Base-by-base conservation (phyloP, 352 stramenopile species). In the Globisporangium iwayamae region DNA sequence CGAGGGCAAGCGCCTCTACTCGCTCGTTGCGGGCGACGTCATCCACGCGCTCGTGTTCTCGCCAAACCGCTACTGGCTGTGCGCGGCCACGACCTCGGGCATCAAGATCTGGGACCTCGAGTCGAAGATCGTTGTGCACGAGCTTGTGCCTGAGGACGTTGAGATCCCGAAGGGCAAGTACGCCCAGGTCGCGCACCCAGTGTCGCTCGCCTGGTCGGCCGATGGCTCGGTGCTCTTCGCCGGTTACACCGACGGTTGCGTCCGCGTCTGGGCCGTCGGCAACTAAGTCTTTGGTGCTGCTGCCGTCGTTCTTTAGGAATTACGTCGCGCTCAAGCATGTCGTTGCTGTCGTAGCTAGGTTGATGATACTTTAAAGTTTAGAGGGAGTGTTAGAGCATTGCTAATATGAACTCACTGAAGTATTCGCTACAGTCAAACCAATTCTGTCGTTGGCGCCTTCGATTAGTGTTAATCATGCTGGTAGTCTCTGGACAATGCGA, bases 61-160 rank as follows among this genome's bases (percentile, higher is more conserved):
- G 67, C 98, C 98, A 63, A 99, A 99, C 91, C 95, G 97, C 63
- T 99, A 99, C 94, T 99, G 98, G 98, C 83, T 99, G 66, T 99
- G 97, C 83, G 98, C 98, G 55, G 98, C 98, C 65, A 99, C 98
- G 39, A 97, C 96, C 60, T 95, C 96, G 62, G 89, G 89, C 79
- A 99, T 99, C 88, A 99, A 99, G 92, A 99, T 99, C 85, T 99
- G 98, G 98, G 98, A 99, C 79, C 87, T 99, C 39, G 98, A 99
- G 83, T 98, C 85, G 61, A 99, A 99, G 96, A 86, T 98, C 66
- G 87, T 99, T 25, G 97, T 99, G 47, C 97, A 99, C 79, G 98
- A 99, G 70, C 80, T 99, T 66, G 80, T 89, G 64, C 95, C 96
- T 5, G 92, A 98, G 66, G 55, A 68, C 32, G 90, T 98, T 61